These are phyloP conservation scores for Herpetospermum pedunculosum DNA, from an alignment of 306 rosid genomes.

Conservation along the genomic window DNA sequence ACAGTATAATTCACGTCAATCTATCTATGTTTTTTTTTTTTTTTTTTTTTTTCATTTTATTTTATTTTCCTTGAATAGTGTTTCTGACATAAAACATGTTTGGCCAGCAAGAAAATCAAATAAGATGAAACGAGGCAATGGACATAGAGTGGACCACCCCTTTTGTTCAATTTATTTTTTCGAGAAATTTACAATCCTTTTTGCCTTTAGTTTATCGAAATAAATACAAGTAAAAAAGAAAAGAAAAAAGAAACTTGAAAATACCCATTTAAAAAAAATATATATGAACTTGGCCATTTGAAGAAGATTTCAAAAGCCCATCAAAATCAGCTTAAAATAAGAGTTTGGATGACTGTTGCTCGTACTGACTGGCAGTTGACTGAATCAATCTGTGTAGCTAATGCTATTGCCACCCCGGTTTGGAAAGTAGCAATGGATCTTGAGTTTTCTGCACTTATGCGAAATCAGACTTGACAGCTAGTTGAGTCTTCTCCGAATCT, in stretches of 20 bases:
- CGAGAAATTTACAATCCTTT: not conserved
- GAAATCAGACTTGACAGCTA: too few relatives aligned
- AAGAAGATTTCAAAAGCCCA: constrained; percentile 6
- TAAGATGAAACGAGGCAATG: not conserved
- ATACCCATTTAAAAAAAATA: not conserved
- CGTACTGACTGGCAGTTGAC: too few relatives aligned
- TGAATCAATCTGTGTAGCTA: too few relatives aligned
- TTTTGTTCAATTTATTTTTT: not conserved
- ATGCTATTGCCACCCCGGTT: too few relatives aligned
- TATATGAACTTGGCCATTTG: not conserved
- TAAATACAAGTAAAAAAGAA: not conserved
- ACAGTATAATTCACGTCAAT: constrained; percentile 6
- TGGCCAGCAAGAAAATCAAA: constrained; percentile 3
- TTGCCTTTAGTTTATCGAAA: constrained; percentile 2
- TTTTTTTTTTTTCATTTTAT: not conserved
- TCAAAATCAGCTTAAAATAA: constrained; percentile 1
- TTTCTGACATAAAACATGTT: constrained; percentile 11
- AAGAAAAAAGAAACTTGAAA: not conserved
- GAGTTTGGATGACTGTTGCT: too few relatives aligned
- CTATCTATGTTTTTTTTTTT: not conserved
- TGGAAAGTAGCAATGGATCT: too few relatives aligned
- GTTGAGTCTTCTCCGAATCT: too few relatives aligned
- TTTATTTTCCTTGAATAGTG: constrained; percentile 2
- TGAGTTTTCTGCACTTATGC: too few relatives aligned
- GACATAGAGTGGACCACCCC: constrained; percentile 6